Evolutionary conservation across 1,284 basidiomycete species (phyloP).

Genomic region (Coriolopsis trogii): DNA sequence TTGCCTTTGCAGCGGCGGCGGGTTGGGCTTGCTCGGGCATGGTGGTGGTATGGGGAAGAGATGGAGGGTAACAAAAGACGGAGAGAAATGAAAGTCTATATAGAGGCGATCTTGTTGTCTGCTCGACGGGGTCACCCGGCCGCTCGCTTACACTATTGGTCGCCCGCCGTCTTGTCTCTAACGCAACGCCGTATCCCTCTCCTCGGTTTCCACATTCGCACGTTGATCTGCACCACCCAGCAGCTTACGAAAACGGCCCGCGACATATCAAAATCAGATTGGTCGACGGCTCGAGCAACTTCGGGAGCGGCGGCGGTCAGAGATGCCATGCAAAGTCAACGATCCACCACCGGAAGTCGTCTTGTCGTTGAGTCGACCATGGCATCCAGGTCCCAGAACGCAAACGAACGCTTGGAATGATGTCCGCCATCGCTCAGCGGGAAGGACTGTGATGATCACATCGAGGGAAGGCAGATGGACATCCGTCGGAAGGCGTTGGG

Average conservation of each 20-base stretch:
- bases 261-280: constrained; percentile 14
- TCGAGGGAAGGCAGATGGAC: too few species aligned
- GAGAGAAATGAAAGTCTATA: constrained; percentile 23
- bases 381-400: too few species aligned
- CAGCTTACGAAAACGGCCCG: background rate
- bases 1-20: constrained; percentile 46
- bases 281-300: too few species aligned
- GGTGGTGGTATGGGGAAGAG: constrained; percentile 14
- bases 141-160: constrained; percentile 7
- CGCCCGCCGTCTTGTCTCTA: constrained; percentile 12
- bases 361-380: too few species aligned
- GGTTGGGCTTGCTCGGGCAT: constrained; percentile 35
- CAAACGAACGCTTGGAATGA: too few species aligned
- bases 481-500: too few species aligned
- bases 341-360: too few species aligned
- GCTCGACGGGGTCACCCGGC: constrained; percentile 13
- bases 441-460: too few species aligned
- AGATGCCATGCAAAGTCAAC: too few species aligned
- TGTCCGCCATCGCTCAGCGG: too few species aligned
- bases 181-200: constrained; percentile 15
- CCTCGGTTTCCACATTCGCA: constrained; percentile 12
- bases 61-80: constrained; percentile 9
- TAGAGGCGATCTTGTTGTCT: constrained; percentile 27
- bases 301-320: too few species aligned
- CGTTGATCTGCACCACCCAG: constrained; percentile 21